Percentiles rank a stretch among this genome's conserved stretches.
Conservation (phyloP, 179 eudicot species). For the Carnegiea gigantea region DNA sequence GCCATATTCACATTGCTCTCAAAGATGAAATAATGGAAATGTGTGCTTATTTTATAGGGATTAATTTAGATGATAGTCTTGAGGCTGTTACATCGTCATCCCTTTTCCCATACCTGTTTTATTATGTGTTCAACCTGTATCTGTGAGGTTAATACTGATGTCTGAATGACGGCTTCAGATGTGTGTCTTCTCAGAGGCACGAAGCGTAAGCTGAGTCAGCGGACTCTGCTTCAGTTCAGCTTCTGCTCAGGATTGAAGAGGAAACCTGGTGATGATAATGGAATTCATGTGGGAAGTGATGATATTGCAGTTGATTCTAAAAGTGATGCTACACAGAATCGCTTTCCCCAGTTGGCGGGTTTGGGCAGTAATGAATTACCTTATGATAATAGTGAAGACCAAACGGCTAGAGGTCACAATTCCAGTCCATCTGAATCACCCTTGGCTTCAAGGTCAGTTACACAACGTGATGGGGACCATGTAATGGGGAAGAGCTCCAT, state of each 20-base stretch:
- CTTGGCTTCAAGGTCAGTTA: conserved; percentile 22
- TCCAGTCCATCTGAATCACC: conserved; percentile 13
- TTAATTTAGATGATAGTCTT: neutral
- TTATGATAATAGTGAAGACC: conserved; percentile 15
- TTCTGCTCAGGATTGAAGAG: conserved; percentile 41
- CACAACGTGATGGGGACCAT: conserved; percentile 18
- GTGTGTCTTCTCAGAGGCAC: conserved; percentile 68
- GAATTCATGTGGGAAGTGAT: conserved; percentile 21
- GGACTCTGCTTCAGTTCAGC: conserved; percentile 80
- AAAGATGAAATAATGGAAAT: neutral
- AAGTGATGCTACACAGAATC: conserved; percentile 20
- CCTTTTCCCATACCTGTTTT: neutral
- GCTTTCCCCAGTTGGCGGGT: conserved; percentile 16
- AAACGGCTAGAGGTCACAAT: conserved; percentile 16
- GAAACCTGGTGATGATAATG: conserved; percentile 20
- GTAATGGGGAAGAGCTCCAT: conserved; percentile 24
- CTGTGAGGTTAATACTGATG: conserved; percentile 13
- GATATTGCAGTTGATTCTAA: conserved; percentile 23
- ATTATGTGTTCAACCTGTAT: conserved; percentile 4
- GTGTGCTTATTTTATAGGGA: neutral
- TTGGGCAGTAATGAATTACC: conserved; percentile 24
- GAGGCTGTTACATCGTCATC: neutral
- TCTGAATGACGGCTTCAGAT: conserved; percentile 47
- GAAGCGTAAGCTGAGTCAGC: conserved; percentile 77
- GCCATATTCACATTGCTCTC: neutral